Base-by-base conservation (phyloP, 345 rosid genomes). In the Populus euphratica region DNA sequence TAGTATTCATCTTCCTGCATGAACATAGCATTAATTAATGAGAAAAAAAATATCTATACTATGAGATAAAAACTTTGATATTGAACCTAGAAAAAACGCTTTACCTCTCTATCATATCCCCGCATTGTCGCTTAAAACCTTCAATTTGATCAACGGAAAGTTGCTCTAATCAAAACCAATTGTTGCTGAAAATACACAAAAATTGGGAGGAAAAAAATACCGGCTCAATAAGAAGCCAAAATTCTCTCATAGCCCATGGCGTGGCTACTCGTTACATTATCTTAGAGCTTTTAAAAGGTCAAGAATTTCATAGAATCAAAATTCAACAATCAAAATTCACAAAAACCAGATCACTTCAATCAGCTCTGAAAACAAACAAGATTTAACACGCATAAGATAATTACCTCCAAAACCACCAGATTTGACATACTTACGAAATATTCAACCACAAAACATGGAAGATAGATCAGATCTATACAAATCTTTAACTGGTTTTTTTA, bases 51-150 rank as follows among this genome's bases (percentile, higher is more conserved):
- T 12, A 1, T 17, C 29, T 69, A 6, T 17, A 1, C 21, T 36
- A 1, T 10, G n/a, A 75, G 72, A 20, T 8, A 59, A 3, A 43
- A n/a, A 5, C 16, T 43, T 25, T 29, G 41, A 38, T 21, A 72
- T 44, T 50, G 63, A 78, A 43, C 36, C 31, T 29, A 52, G 56
- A 76, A 79, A 25, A 36, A 64, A 12, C 8, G 13, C 66, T 87
- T 82, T 83, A 90, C 92, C 76, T 87, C 86, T 81, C 81, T 56
- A 49, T 76, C 87, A 77, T 89, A 86, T 67, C 75, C 87, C 80
- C 80, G 66, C 92, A 89, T 90, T 77, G 76, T 83, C 50, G 66
- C 31, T 59, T 44, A n/a, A 14, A 62, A 33, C 56, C 38, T 69
- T 38, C 44, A 3, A 35, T 73, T 6, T 3, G 43, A 73, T 43